These are phyloP conservation scores for Exophiala aquamarina DNA, from an alignment of 2,329 filamentous ascomycete species.

Conservation along the genomic window DNA sequence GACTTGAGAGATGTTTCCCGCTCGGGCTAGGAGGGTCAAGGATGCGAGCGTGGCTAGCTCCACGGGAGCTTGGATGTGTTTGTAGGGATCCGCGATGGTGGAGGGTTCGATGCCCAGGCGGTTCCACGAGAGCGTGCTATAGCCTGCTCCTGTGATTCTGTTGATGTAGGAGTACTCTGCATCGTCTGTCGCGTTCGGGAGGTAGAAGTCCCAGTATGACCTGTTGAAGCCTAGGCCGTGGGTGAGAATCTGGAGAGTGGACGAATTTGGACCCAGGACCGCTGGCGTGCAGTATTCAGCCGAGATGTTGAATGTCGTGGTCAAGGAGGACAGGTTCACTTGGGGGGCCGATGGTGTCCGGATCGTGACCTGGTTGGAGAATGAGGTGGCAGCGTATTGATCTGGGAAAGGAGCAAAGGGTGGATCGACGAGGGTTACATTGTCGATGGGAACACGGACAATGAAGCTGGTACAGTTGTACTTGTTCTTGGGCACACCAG, in stretches of 20 bases:
- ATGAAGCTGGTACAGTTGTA: conserved; percentile 22
- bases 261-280: conserved; percentile 10
- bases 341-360: conserved; percentile 68
- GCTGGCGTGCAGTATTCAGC: conserved; percentile 20
- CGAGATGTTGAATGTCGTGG: conserved; percentile 78
- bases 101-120: conserved; percentile 40
- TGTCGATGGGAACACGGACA: conserved; percentile 18
- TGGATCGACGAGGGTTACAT: conserved; percentile 17
- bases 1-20: conserved; percentile 24
- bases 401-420: conserved; percentile 16
- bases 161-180: conserved; percentile 21
- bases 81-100: conserved; percentile 39
- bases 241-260: conserved; percentile 20
- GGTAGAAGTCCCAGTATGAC: conserved; percentile 26
- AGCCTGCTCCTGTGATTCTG: conserved; percentile 31
- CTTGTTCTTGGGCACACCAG: conserved; percentile 5
- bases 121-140: conserved; percentile 42
- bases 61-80: conserved; percentile 39
- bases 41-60: conserved; percentile 40
- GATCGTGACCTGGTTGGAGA: conserved; percentile 70
- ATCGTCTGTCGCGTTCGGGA: conserved; percentile 14
- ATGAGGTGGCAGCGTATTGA: conserved; percentile 17
- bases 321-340: conserved; percentile 76
- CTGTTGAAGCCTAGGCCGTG: conserved; percentile 23
- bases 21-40: conserved; percentile 32